These are phyloP conservation scores for Diaporthe humulicola DNA, from an alignment of 2,329 filamentous ascomycete genomes.

Conservation along the genomic window DNA sequence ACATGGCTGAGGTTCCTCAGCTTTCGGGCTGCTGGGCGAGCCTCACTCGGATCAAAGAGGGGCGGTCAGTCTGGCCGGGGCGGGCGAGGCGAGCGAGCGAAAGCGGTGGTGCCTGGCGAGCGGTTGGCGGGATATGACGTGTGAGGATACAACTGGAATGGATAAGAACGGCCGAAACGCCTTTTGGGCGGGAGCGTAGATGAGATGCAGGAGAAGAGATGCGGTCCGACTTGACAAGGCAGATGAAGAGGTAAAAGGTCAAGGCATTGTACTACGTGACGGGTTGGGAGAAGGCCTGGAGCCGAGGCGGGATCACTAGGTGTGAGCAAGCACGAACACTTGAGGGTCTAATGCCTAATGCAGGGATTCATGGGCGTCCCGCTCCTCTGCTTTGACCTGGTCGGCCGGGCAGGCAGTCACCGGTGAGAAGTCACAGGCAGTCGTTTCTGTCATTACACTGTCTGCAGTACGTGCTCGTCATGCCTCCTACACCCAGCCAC, in stretches of 20 bases:
- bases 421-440: constrained; percentile 16
- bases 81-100: not conserved
- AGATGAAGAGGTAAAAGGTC: not conserved
- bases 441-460: not conserved
- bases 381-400: constrained; percentile 22
- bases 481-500: not conserved
- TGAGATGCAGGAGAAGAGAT: constrained; percentile 17
- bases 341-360: constrained; percentile 33
- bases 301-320: constrained; percentile 16
- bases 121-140: constrained; percentile 37
- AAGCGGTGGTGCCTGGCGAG: constrained; percentile 1
- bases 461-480: not conserved
- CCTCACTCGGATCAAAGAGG: constrained; percentile 14
- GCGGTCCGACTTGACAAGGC: not conserved
- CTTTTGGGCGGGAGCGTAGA: not conserved
- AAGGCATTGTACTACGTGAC: constrained; percentile 24
- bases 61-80: constrained; percentile 17
- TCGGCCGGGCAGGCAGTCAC: constrained; percentile 27
- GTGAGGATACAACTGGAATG: not conserved
- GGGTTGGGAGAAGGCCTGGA: not conserved
- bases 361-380: constrained; percentile 16
- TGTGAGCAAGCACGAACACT: constrained; percentile 11
- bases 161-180: constrained; percentile 13
- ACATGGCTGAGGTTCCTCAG: constrained; percentile 67
- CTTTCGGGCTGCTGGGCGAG: constrained; percentile 32